Conservation (phyloP, 257 asterid genomes). For the Scutellaria galericulata region DNA sequence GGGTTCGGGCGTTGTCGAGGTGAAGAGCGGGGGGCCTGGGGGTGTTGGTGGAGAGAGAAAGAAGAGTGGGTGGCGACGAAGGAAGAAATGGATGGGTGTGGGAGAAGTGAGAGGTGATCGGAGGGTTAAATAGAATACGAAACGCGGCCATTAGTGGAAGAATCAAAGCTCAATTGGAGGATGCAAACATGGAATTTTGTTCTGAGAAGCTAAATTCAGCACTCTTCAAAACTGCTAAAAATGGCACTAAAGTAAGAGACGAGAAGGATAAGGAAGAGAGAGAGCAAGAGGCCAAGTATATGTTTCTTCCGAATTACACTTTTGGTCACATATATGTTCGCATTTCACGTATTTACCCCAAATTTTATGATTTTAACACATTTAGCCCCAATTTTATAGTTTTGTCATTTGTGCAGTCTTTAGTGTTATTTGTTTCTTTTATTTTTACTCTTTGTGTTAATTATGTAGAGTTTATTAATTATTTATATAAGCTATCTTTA, state of each 20-base stretch:
- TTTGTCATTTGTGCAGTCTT: too few relatives aligned
- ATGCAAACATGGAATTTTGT: not conserved
- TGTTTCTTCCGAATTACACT: too few relatives aligned
- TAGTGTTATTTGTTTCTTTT: too few relatives aligned
- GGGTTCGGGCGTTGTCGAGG: slow-evolving; percentile 38
- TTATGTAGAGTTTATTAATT: too few relatives aligned
- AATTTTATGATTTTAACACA: too few relatives aligned
- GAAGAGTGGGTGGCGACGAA: slow-evolving; percentile 29
- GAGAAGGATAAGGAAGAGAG: not conserved
- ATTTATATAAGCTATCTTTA: too few relatives aligned
- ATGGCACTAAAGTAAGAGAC: not conserved
- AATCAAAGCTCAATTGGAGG: not conserved
- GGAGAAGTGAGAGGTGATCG: slow-evolving; percentile 36
- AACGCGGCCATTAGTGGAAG: slow-evolving; percentile 43
- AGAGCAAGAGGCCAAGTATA: not conserved
- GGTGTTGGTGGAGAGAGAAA: slow-evolving; percentile 38
- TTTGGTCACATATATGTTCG: too few relatives aligned
- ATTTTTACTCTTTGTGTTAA: too few relatives aligned
- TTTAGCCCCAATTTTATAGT: too few relatives aligned
- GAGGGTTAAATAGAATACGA: slow-evolving; percentile 36
- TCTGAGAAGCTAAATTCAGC: not conserved
- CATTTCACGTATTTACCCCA: too few relatives aligned
- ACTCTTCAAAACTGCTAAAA: not conserved
- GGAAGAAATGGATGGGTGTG: slow-evolving; percentile 23
- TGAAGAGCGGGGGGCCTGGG: slow-evolving; percentile 44